Percentiles rank a stretch among this genome's conserved stretches.
Evolutionary conservation across 768 basidiomycete genomes (phyloP).

Genomic region (Piloderma croceum): DNA sequence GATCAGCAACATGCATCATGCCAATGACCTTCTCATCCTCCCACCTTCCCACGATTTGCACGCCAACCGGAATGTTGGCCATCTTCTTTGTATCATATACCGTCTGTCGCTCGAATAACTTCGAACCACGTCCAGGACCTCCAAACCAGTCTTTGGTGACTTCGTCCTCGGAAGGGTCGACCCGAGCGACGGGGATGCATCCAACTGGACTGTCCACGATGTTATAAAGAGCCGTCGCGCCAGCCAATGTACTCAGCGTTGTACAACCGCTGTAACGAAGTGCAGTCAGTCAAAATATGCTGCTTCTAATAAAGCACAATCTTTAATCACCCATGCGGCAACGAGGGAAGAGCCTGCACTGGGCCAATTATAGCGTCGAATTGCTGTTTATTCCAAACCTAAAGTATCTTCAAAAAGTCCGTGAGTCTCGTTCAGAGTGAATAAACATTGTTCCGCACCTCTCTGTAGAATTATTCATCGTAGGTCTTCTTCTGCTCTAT

Average conservation of each 20-base stretch:
- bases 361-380: conserved; percentile 77
- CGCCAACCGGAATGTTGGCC: conserved; percentile 74
- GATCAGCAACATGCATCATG: conserved; percentile 76
- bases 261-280: conserved; percentile 40
- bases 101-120: conserved; percentile 51
- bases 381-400: conserved; percentile 68
- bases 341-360: conserved; percentile 64
- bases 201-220: conserved; percentile 71
- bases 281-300: not conserved
- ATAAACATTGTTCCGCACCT: no score
- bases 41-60: conserved; percentile 80
- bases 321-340: conserved; percentile 58
- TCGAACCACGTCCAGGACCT: conserved; percentile 46
- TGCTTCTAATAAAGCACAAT: no score
- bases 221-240: conserved; percentile 65
- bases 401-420: no score
- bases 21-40: conserved; percentile 79
- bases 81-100: conserved; percentile 66
- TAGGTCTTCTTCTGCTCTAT: conserved; percentile 41
- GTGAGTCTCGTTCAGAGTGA: no score
- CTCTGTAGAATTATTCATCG: conserved; percentile 44
- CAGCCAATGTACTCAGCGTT: conserved; percentile 47
- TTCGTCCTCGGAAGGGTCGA: conserved; percentile 56
- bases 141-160: conserved; percentile 56
- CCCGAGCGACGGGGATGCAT: conserved; percentile 73